Evolutionary conservation across 2,329 filamentous ascomycete species (phyloP), one percentile per base, ranked within the genome.

Genomic region (Claviceps digitariae): DNA sequence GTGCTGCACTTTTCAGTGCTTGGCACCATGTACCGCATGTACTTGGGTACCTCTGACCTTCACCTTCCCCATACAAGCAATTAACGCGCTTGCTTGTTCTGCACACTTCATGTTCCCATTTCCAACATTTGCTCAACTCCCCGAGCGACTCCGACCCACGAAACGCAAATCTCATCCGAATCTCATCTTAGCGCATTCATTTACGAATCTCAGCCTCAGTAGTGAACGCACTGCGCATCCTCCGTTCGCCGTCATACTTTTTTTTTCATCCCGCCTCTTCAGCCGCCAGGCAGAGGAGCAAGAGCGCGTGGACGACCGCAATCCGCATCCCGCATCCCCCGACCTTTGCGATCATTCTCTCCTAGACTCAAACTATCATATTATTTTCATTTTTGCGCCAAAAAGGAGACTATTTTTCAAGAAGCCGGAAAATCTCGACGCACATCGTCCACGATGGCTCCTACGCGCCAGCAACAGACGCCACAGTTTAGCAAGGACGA

Each of bases 401-500:
- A 38, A 15, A 17, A 17, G 13, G 6, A 15, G 17, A 38, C 27
- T 29, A 4, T 4, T 29, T 29, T 29, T 29, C 8, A 38, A 38
- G 6, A 38, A 38, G 15, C 2, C 2, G 17, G 15, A 17, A 38
- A 38, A 4, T n/a, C 5, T 31, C 38, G 38, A 8, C 36, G 15
- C 46, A 48, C 23, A 48, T 20, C 25, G 25, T 27, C 52, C 59
- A 60, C 49, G 58, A 74, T 74, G 71, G 66, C 71, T 59, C 71
- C 71, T 51, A 60, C 71, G 52, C 69, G 70, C 55, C 68, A 71
- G 55, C 68, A 67, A 66, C 73, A 58, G 65, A 65, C 59, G 43
- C 71, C 76, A 52, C 74, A 75, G 49, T 78, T 74, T 65, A 71
- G 68, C 63, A 90, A 90, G 76, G 90, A 97, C 66, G 93, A 98